These are phyloP conservation scores for Trichoderma citrinoviride DNA, from an alignment of 2,329 filamentous ascomycete genomes.

Conservation along the genomic window DNA sequence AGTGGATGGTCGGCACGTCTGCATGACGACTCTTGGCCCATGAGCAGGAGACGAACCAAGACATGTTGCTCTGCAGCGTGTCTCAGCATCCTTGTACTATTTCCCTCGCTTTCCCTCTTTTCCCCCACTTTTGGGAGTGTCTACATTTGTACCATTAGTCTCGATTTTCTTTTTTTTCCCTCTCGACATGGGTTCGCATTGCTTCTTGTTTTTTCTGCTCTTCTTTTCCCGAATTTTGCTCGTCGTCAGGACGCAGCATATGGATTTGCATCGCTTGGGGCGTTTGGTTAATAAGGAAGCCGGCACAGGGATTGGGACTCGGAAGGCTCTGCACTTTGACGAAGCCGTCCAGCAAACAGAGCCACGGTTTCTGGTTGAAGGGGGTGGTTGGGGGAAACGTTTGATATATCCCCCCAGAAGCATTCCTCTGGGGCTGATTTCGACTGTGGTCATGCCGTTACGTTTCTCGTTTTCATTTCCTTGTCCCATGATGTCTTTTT, in stretches of 20 bases:
- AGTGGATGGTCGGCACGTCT: slow-evolving; percentile 8
- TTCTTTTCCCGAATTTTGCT: neutral
- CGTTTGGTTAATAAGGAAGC: slow-evolving; percentile 31
- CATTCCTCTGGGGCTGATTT: slow-evolving; percentile 25
- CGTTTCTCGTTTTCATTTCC: neutral
- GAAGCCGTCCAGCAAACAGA: neutral
- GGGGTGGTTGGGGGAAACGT: neutral
- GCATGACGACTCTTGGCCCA: neutral
- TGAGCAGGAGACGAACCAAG: neutral
- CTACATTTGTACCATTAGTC: neutral
- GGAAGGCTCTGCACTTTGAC: neutral
- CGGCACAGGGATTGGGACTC: slow-evolving; percentile 17
- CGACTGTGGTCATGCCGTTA: neutral
- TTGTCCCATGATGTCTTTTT: neutral
- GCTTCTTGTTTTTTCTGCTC: slow-evolving; percentile 12
- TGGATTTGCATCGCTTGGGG: slow-evolving; percentile 31
- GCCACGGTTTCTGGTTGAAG: neutral
- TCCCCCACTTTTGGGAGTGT: neutral
- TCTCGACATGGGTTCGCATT: neutral
- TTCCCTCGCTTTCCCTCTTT: slow-evolving; percentile 22
- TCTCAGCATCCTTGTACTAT: slow-evolving; percentile 16
- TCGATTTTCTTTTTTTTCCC: slow-evolving; percentile 12
- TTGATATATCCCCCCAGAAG: slow-evolving; percentile 19
- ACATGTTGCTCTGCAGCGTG: neutral
- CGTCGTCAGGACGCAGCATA: slow-evolving; percentile 29